Evolutionary conservation across 1,139 yeast genomes (phyloP).

Genomic region (Debaryomyces udenii): DNA sequence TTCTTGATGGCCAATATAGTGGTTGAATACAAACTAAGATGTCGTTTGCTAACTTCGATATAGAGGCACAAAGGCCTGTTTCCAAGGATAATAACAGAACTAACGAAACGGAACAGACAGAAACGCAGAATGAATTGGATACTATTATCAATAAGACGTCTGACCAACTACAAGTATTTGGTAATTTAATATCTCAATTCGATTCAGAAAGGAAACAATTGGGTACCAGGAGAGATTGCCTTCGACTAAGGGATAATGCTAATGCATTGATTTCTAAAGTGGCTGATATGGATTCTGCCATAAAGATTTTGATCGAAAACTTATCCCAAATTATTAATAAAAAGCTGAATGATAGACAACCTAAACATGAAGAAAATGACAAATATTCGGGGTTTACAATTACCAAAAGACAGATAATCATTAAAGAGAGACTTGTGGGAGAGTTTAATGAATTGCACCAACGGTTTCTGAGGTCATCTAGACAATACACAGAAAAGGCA

Average conservation of each 20-base stretch:
- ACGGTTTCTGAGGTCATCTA: slow-evolving; percentile 33
- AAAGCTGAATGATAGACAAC: slow-evolving; percentile 20
- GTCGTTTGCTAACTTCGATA: slow-evolving; percentile 64
- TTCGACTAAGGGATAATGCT: slow-evolving; percentile 41
- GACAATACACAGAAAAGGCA: slow-evolving; percentile 38
- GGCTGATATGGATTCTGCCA: slow-evolving; percentile 35
- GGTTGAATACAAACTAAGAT: slow-evolving; percentile 24
- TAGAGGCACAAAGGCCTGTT: slow-evolving; percentile 53
- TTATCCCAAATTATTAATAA: slow-evolving; percentile 38
- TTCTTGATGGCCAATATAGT: too few relatives aligned
- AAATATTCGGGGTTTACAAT: slow-evolving; percentile 21
- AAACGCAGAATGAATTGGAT: slow-evolving; percentile 31
- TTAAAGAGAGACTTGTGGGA: slow-evolving; percentile 41
- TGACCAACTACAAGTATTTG: slow-evolving; percentile 50
- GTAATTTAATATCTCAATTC: slow-evolving; percentile 49
- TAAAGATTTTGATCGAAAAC: slow-evolving; percentile 33
- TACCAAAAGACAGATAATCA: slow-evolving; percentile 41
- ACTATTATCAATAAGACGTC: slow-evolving; percentile 39
- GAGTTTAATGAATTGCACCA: slow-evolving; percentile 43
- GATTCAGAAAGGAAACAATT: slow-evolving; percentile 52
- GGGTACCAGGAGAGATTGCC: slow-evolving; percentile 59
- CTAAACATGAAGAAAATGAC: slow-evolving; percentile 11
- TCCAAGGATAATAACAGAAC: slow-evolving; percentile 8
- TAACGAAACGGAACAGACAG: slow-evolving; percentile 1
- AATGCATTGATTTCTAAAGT: slow-evolving; percentile 35